These are phyloP conservation scores for Colletotrichum truncatum DNA, from an alignment of 2,329 filamentous ascomycete genomes.

Conservation along the genomic window DNA sequence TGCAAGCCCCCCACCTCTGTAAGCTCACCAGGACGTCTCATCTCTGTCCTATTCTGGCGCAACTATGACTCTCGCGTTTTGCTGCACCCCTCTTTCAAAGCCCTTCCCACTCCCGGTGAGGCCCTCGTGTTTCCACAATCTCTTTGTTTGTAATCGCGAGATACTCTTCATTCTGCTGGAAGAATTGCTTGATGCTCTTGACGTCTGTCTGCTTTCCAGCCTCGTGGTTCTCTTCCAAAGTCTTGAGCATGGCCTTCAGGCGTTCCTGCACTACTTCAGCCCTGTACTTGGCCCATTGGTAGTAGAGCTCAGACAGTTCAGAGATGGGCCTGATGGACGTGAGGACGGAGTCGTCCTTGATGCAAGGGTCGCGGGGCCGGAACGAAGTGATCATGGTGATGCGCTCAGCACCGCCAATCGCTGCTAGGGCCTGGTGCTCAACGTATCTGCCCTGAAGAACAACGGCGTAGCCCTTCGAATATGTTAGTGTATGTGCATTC, in stretches of 20 bases:
- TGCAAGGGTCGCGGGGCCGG: constrained; percentile 47
- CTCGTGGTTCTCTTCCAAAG: background rate
- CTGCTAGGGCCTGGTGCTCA: constrained; percentile 51
- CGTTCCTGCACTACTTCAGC: constrained; percentile 71
- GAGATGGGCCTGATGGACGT: constrained; percentile 64
- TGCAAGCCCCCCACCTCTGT: too few relatives aligned
- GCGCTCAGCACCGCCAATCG: constrained; percentile 51
- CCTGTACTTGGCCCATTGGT: constrained; percentile 69
- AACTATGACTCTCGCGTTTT: background rate
- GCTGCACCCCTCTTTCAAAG: background rate
- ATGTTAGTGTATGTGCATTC: constrained; percentile 12
- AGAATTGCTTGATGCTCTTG: background rate
- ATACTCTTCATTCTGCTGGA: background rate
- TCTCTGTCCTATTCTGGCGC: too few relatives aligned
- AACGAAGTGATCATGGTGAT: constrained; percentile 58
- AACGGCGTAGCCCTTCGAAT: constrained; percentile 47
- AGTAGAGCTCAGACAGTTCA: constrained; percentile 65
- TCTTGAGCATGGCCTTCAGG: constrained; percentile 28
- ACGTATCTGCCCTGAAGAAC: constrained; percentile 57
- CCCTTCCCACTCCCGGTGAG: background rate
- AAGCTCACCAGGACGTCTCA: too few relatives aligned
- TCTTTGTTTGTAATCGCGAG: background rate
- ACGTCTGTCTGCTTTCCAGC: background rate
- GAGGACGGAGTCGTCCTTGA: constrained; percentile 60
- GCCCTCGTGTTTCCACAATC: background rate